Percentiles rank a stretch among this genome's conserved stretches.
Evolutionary conservation across 768 basidiomycete genomes (phyloP).

Genomic region (Pulveroboletus ravenelii): DNA sequence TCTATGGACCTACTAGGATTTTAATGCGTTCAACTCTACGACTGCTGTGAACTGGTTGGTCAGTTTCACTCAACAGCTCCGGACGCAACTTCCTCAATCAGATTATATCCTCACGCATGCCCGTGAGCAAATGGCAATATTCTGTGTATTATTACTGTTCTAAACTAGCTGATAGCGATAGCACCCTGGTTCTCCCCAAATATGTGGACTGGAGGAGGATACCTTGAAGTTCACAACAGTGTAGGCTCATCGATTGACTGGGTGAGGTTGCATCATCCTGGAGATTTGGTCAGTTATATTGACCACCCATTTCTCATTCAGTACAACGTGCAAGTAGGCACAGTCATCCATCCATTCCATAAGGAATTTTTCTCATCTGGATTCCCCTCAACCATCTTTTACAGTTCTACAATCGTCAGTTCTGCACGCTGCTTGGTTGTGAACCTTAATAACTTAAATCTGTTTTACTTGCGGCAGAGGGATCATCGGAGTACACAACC

Average conservation of each 20-base stretch:
- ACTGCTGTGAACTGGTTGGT: slow-evolving; percentile 44
- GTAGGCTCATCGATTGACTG: slow-evolving; percentile 44
- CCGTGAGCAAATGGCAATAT: slow-evolving; percentile 13
- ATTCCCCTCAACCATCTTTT: too few species aligned
- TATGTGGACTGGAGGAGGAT: slow-evolving; percentile 39
- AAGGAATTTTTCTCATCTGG: too few species aligned
- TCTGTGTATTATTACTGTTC: too few species aligned
- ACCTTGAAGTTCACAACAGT: slow-evolving; percentile 33
- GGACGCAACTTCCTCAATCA: slow-evolving; percentile 29
- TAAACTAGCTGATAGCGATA: slow-evolving; percentile 28
- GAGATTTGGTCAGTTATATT: too few species aligned
- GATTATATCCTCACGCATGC: slow-evolving; percentile 34
- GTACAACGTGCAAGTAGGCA: slow-evolving; percentile 40
- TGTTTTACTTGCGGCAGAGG: slow-evolving; percentile 26
- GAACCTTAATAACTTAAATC: neutral
- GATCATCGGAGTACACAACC: slow-evolving; percentile 32
- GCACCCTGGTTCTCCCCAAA: slow-evolving; percentile 40
- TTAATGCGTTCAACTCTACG: slow-evolving; percentile 42
- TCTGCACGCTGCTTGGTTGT: too few species aligned
- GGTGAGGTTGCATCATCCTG: slow-evolving; percentile 19
- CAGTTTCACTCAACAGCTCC: slow-evolving; percentile 29
- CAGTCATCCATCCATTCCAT: too few species aligned
- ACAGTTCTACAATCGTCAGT: slow-evolving; percentile 23
- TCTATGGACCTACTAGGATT: slow-evolving; percentile 40
- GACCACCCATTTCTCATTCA: slow-evolving; percentile 6